phyloP scores from a whole-genome alignment of 139 green algal species.

The Picochlorum sp. region DNA sequence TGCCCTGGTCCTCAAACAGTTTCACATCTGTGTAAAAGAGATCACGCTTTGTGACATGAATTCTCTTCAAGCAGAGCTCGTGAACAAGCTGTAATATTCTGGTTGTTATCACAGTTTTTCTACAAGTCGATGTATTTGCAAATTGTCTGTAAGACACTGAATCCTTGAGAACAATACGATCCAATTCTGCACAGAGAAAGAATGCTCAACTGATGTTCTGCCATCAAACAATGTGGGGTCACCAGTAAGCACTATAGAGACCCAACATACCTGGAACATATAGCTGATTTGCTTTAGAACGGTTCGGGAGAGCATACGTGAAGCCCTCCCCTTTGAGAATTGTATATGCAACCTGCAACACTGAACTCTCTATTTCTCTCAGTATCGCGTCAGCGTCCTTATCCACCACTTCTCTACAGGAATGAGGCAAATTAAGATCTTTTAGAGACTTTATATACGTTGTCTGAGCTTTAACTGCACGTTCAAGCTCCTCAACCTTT shows the following conservation, averaged over 20 bases:
- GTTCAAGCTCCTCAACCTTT: slow-evolving; percentile 48
- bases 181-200: slow-evolving; percentile 49
- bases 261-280: slow-evolving; percentile 35
- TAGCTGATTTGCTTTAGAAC: slow-evolving; percentile 72
- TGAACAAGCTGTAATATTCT: slow-evolving; percentile 77
- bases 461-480: slow-evolving; percentile 32
- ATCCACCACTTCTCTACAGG: slow-evolving; percentile 65
- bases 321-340: slow-evolving; percentile 48
- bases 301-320: slow-evolving; percentile 58
- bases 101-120: slow-evolving; percentile 77
- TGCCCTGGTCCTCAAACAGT: slow-evolving; percentile 83
- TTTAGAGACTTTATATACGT: slow-evolving; percentile 42
- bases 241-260: background rate
- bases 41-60: slow-evolving; percentile 39
- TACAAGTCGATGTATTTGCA: slow-evolving; percentile 63
- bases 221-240: background rate
- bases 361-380: slow-evolving; percentile 68
- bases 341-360: slow-evolving; percentile 48
- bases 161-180: slow-evolving; percentile 89
- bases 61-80: slow-evolving; percentile 53
- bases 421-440: slow-evolving; percentile 43
- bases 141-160: slow-evolving; percentile 58
- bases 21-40: slow-evolving; percentile 99
- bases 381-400: slow-evolving; percentile 66
- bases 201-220: background rate